These are phyloP conservation scores for Didymella lethalis DNA, from an alignment of 2,329 filamentous ascomycete genomes.

Conservation along the genomic window DNA sequence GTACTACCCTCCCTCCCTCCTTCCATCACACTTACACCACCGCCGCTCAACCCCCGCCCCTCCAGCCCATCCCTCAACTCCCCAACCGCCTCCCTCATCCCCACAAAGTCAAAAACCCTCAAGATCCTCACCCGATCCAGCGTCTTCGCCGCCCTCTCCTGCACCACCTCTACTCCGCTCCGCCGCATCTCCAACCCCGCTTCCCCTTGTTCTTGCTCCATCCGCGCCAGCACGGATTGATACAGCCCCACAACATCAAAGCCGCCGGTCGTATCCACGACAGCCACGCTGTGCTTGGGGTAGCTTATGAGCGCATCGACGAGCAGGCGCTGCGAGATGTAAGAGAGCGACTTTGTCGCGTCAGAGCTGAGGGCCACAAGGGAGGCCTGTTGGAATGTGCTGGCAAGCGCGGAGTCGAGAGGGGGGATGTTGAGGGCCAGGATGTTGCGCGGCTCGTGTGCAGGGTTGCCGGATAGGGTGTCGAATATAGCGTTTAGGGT, in stretches of 20 bases:
- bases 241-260: slow-evolving; percentile 55
- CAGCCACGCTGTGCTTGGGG: slow-evolving; percentile 43
- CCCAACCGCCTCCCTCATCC: slow-evolving; percentile 55
- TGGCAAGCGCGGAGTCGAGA: slow-evolving; percentile 1
- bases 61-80: slow-evolving; percentile 54
- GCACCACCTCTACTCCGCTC: not conserved
- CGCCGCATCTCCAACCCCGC: not conserved
- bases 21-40: slow-evolving; percentile 6
- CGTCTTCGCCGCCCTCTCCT: slow-evolving; percentile 16
- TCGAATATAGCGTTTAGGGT: not conserved
- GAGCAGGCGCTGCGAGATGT: slow-evolving; percentile 42
- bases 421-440: not conserved
- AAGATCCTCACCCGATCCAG: slow-evolving; percentile 59
- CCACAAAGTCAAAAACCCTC: slow-evolving; percentile 60
- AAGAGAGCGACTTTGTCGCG: not conserved
- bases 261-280: slow-evolving; percentile 58
- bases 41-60: slow-evolving; percentile 1
- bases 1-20: not conserved
- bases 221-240: not conserved
- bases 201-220: not conserved
- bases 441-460: too few species aligned
- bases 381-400: not conserved
- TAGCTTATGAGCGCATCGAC: slow-evolving; percentile 50
- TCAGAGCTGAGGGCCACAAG: slow-evolving; percentile 8
- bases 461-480: not conserved